Conservation (phyloP, 805 yeast species). For the Zygoascus bituminiphila region DNA sequence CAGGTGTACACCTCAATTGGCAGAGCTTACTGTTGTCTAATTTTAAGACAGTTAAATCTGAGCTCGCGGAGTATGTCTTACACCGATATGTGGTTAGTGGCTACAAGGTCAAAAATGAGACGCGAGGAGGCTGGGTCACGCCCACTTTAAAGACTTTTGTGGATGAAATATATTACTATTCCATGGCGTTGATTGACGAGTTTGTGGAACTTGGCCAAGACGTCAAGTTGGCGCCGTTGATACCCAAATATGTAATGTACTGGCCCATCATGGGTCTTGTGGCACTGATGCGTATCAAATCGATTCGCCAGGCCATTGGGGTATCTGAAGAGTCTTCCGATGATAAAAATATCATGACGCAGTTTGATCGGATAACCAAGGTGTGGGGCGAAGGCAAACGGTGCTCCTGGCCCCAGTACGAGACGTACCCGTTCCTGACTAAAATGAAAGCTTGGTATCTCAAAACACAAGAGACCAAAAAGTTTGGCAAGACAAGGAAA, state of each 20-base stretch:
- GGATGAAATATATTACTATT: not conserved
- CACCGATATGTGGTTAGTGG: not conserved
- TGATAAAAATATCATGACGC: not conserved
- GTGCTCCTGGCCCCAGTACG: not conserved
- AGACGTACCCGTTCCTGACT: slow-evolving; percentile 1
- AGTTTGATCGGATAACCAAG: not conserved
- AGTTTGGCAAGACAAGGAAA: not conserved
- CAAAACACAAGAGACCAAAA: not conserved
- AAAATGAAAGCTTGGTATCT: slow-evolving; percentile 1
- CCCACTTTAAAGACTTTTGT: not conserved
- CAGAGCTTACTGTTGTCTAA: not conserved
- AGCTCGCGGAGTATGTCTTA: not conserved
- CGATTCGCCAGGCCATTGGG: not conserved
- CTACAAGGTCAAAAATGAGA: not conserved
- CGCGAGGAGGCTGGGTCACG: not conserved
- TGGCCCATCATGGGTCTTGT: not conserved
- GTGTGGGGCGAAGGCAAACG: not conserved
- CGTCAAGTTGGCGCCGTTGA: too few species aligned
- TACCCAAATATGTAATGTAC: not conserved
- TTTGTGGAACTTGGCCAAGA: not conserved
- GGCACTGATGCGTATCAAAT: not conserved
- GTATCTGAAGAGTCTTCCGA: not conserved
- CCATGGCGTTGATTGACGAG: not conserved
- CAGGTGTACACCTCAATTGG: not conserved
- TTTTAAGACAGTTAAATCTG: not conserved